Conservation (phyloP, 1,284 basidiomycete genomes). For the Vanrija pseudolonga region DNA sequence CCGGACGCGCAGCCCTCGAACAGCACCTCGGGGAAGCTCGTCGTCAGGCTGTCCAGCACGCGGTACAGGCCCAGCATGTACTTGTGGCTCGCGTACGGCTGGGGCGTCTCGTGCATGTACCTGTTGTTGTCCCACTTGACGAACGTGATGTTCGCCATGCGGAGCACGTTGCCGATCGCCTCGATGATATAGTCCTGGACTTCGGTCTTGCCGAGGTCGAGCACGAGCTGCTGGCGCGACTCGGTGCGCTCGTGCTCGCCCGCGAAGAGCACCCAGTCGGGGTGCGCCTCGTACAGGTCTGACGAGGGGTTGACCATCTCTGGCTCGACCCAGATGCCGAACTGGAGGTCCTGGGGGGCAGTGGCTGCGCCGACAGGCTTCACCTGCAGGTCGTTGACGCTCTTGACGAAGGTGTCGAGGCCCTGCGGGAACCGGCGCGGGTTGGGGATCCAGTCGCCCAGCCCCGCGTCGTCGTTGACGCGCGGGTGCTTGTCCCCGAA, state of each 20-base stretch:
- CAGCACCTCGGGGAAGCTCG: constrained; percentile 28
- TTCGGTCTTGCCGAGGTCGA: constrained; percentile 22
- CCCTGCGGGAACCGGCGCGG: constrained; percentile 28
- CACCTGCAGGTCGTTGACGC: constrained; percentile 6
- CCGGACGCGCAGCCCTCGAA: constrained; percentile 39
- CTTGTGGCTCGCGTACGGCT: constrained; percentile 13
- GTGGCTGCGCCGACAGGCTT: not conserved
- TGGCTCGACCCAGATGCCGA: constrained; percentile 41
- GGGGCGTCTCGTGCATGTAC: constrained; percentile 27
- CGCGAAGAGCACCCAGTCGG: constrained; percentile 33
- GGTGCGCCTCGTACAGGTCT: constrained; percentile 32
- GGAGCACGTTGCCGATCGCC: constrained; percentile 18
- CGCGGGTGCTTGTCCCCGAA: constrained; percentile 35
- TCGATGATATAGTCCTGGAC: constrained; percentile 38
- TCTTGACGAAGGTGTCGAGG: constrained; percentile 19
- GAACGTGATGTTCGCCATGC: constrained; percentile 24
- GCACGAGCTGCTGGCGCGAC: constrained; percentile 34
- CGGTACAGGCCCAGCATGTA: constrained; percentile 39
- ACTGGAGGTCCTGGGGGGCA: constrained; percentile 12
- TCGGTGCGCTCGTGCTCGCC: constrained; percentile 19
- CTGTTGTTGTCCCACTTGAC: constrained; percentile 43
- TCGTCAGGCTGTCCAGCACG: constrained; percentile 25
- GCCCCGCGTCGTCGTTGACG: constrained; percentile 19
- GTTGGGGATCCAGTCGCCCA: constrained; percentile 38
- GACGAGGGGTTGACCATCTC: constrained; percentile 39